These are phyloP conservation scores for Keqinozyma sinolaborantium DNA, from an alignment of 1,139 yeast species.

Conservation along the genomic window DNA sequence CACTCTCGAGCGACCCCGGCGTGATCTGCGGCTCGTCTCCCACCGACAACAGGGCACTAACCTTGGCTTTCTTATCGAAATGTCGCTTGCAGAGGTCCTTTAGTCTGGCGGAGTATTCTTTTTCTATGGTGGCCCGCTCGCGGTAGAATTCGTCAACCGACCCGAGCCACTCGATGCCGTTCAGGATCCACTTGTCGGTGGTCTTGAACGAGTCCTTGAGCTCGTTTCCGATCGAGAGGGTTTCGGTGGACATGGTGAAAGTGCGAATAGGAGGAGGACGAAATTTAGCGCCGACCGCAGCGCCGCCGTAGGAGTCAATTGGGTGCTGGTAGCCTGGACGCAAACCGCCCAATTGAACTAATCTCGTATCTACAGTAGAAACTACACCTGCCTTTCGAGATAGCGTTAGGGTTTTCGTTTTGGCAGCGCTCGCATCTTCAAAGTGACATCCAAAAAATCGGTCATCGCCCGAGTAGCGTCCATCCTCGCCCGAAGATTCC, in stretches of 20 bases:
- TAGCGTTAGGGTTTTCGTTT: too few relatives aligned
- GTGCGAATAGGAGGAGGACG: neutral
- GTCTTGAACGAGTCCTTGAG: constrained; percentile 74
- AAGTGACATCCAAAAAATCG: neutral
- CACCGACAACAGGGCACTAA: constrained; percentile 68
- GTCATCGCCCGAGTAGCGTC: neutral
- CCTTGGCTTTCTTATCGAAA: constrained; percentile 72
- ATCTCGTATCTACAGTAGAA: too few relatives aligned
- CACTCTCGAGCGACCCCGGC: constrained; percentile 92
- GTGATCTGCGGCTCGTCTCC: constrained; percentile 91
- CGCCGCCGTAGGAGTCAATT: too few relatives aligned
- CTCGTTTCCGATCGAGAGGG: constrained; percentile 58
- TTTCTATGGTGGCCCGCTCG: constrained; percentile 78
- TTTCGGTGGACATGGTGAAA: constrained; percentile 9
- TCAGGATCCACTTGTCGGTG: constrained; percentile 72
- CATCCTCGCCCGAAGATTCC: neutral
- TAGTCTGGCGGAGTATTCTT: constrained; percentile 73
- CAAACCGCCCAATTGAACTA: too few relatives aligned
- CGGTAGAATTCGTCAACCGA: constrained; percentile 83
- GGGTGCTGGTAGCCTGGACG: too few relatives aligned
- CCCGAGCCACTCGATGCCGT: constrained; percentile 69
- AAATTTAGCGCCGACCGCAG: neutral
- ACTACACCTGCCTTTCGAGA: too few relatives aligned
- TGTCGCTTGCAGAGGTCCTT: constrained; percentile 63
- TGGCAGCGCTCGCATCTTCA: neutral